Evolutionary conservation across 768 basidiomycete genomes (phyloP).

Genomic region (Scleroderma citrinum): DNA sequence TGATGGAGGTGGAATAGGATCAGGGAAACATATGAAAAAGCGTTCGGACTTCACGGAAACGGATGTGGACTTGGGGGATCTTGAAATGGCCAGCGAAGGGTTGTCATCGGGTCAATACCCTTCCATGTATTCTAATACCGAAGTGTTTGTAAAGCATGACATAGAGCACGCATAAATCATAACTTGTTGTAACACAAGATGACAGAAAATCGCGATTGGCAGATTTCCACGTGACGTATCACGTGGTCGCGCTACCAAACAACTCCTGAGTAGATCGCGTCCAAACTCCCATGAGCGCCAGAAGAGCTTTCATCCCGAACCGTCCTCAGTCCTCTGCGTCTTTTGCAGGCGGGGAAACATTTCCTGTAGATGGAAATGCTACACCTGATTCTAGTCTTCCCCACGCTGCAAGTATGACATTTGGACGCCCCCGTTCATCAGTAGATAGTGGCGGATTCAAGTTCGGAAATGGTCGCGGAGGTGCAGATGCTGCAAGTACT

Average conservation of each 20-base stretch:
- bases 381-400: background rate
- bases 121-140: background rate
- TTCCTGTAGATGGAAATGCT: background rate
- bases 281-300: constrained; percentile 17
- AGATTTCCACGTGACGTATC: background rate
- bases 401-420: background rate
- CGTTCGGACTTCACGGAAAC: background rate
- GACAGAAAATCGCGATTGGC: no score
- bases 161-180: background rate
- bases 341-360: background rate
- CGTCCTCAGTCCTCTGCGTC: constrained; percentile 11
- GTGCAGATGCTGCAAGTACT: background rate
- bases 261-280: background rate
- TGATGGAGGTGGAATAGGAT: background rate
- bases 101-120: background rate
- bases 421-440: background rate
- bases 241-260: background rate
- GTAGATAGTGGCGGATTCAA: background rate
- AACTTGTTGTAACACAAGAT: background rate
- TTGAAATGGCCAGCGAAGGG: background rate
- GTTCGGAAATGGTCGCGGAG: background rate
- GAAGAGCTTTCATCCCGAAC: constrained; percentile 21
- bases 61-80: background rate
- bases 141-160: background rate
- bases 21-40: background rate